Evolutionary conservation across 805 yeast species (phyloP), one percentile per base, ranked within the genome.

Genomic region (Metschnikowia drakensbergensis): DNA sequence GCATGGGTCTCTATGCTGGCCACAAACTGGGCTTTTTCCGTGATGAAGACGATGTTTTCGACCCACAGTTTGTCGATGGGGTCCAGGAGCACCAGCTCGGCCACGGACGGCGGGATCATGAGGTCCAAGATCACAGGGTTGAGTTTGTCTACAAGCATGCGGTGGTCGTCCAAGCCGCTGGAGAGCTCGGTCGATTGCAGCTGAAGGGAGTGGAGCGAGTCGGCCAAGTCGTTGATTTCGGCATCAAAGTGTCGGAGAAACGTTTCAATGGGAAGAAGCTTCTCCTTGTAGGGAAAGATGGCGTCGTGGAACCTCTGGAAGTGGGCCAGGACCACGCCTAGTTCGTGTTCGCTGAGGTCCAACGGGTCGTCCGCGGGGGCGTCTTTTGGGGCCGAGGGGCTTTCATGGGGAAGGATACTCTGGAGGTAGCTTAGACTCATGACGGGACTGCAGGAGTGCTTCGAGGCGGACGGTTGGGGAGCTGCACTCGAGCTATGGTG

Each of bases 51-150:
- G 39, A 84, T 63, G 68, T 83, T 81, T 41, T 84, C 89, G 22
- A 79, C 67, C 96, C 96, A 90, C 7, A 66, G 60, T 2, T 70
- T 66, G 51, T 77, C 73, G 8, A 91, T 69, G 8, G 79, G 80
- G 22, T 81, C 90, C 36, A 71, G 71, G 2, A 81, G 58, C 1
- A 92, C 71, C 5, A 83, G 78, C 48, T 70, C 67, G 5, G 87
- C 79, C 2, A 86, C 72, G 1, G 78, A 78, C 0, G 96, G 94
- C 0, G 97, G 87, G 6, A 91, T 79, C 50, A 86, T 71, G 32
- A 87, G 69, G 54, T 87, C 91, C 34, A 85, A 76, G 0, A 90
- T 83, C n/a, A 88, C 68, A 0, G 96, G 96, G 17, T 86, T 81
- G 48, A 90, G 75, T 45, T 72, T 72, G 25, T 69, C 74, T 4